Evolutionary conservation across 805 yeast genomes (phyloP).

Genomic region (Millerozyma miso): DNA sequence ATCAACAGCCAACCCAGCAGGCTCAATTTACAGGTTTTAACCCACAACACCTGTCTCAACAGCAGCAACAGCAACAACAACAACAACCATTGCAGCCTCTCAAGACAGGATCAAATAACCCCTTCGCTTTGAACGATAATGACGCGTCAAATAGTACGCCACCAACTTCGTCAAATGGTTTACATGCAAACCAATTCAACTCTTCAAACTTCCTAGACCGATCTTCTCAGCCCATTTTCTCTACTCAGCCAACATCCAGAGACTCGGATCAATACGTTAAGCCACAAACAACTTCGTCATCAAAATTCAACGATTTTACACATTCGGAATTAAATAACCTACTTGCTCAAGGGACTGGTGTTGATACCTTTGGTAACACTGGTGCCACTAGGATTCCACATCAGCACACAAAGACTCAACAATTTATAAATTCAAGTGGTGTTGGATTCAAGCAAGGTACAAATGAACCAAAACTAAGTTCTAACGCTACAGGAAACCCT

Average conservation of each 20-base stretch:
- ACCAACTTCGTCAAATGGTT: conserved; percentile 23
- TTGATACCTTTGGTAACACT: conserved; percentile 89
- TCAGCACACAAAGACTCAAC: conserved; percentile 80
- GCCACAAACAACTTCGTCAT: conserved; percentile 27
- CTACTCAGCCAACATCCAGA: conserved; percentile 14
- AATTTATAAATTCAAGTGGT: conserved; percentile 83
- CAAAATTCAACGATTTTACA: conserved; percentile 41
- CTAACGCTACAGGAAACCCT: conserved; percentile 51
- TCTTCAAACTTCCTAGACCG: conserved; percentile 8
- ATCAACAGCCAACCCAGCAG: conserved; percentile 21
- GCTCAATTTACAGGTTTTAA: conserved; percentile 26
- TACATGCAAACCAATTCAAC: conserved; percentile 19
- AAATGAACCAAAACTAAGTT: conserved; percentile 28
- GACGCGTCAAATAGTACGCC: conserved; percentile 16
- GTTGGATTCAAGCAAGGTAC: conserved; percentile 62
- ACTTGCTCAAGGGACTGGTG: conserved; percentile 82
- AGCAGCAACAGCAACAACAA: conserved; percentile 30
- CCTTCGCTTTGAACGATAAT: conserved; percentile 52
- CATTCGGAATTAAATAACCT: conserved; percentile 67
- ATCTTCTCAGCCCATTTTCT: conserved; percentile 20
- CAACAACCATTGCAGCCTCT: conserved; percentile 46
- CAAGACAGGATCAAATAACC: conserved; percentile 73
- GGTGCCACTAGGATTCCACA: conserved; percentile 86
- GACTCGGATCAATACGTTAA: conserved; percentile 26
- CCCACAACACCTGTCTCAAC: conserved; percentile 24